Evolutionary conservation across 345 rosid species (phyloP), one percentile per base, ranked within the genome.

Genomic region (Rhodamnia argentea): DNA sequence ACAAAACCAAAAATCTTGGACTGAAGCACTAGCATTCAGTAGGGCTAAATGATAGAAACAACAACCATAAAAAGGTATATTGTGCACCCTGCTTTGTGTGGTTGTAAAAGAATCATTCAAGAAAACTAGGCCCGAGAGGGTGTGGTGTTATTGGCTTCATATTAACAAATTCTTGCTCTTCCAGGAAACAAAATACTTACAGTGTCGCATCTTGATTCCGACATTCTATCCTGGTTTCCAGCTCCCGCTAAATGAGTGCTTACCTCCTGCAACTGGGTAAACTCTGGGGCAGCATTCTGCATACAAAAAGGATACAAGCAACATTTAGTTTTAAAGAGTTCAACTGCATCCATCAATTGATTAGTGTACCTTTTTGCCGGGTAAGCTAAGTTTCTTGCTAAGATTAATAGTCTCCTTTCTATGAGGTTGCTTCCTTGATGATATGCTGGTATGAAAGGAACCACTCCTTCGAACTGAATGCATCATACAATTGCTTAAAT

Each of bases 291-390:
- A 29, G 88, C 85, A 85, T 85, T 91, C 98, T 94, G 91, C 85
- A 87, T 29, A 86, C 4, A 52, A 75, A 5, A 29, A 50, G 26
- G 32, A 50, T 51, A 37, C 4, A 0, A 18, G 26, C 78, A 18
- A 70, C 78, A 37, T 70, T 70, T 70, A 70, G 14, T 83, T 18
- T 18, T 29, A 29, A 82, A 51, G 23, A 53, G 42, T 50, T 52
- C 10, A 55, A 83, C 23, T 27, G 84, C 58, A 53, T 52, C 40
- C 10, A 83, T 11, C 54, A 50, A 27, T 52, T 47, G 3, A 83
- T 20, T 53, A 85, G 70, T 53, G 89, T 86, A 95, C 99, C 99
- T 92, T 92, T 86, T 92, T 91, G 86, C 88, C 87, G 85, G 91
- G 85, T 84, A 88, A 40, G 90, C 89, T 84, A 84, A 50, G 83